phyloP scores from a whole-genome alignment of 805 yeast species.

The Lipomyces sp. region DNA sequence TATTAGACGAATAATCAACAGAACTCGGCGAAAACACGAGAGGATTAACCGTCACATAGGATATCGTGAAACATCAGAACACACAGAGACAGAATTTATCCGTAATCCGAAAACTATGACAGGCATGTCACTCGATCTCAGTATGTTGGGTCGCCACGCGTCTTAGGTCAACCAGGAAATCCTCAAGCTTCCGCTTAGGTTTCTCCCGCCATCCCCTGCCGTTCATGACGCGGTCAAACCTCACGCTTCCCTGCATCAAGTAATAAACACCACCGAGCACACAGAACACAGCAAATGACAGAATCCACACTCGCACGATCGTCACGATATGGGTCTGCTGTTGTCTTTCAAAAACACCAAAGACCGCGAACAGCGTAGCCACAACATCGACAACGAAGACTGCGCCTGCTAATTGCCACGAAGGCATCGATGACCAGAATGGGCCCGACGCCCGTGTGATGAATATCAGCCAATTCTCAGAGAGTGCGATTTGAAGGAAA shows the following conservation, averaged over 20 bases:
- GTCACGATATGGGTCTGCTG: slow-evolving; percentile 90
- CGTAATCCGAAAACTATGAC: slow-evolving; percentile 22
- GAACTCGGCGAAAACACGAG: too few species aligned
- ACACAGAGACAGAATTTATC: too few species aligned
- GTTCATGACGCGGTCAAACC: slow-evolving; percentile 62
- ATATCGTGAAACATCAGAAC: too few species aligned
- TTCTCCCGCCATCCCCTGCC: slow-evolving; percentile 53
- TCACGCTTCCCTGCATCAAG: slow-evolving; percentile 68
- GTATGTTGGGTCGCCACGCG: slow-evolving; percentile 66
- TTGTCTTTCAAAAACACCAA: slow-evolving; percentile 98
- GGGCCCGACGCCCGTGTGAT: slow-evolving; percentile 97
- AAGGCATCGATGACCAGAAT: slow-evolving; percentile 95
- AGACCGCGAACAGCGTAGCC: slow-evolving; percentile 88
- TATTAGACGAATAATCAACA: too few species aligned
- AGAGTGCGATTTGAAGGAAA: slow-evolving; percentile 90
- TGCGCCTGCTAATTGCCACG: slow-evolving; percentile 96
- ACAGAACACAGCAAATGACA: slow-evolving; percentile 97
- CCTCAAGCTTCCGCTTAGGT: slow-evolving; percentile 57
- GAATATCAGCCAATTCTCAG: slow-evolving; percentile 98
- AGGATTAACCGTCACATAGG: too few species aligned
- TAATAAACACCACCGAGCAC: slow-evolving; percentile 95
- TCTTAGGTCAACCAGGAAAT: slow-evolving; percentile 65
- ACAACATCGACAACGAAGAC: slow-evolving; percentile 86
- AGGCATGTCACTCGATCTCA: slow-evolving; percentile 51
- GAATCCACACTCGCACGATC: slow-evolving; percentile 90